Evolutionary conservation across 768 basidiomycete species (phyloP), one percentile per base, ranked within the genome.

Genomic region (Leucosporidium creatinivorum): DNA sequence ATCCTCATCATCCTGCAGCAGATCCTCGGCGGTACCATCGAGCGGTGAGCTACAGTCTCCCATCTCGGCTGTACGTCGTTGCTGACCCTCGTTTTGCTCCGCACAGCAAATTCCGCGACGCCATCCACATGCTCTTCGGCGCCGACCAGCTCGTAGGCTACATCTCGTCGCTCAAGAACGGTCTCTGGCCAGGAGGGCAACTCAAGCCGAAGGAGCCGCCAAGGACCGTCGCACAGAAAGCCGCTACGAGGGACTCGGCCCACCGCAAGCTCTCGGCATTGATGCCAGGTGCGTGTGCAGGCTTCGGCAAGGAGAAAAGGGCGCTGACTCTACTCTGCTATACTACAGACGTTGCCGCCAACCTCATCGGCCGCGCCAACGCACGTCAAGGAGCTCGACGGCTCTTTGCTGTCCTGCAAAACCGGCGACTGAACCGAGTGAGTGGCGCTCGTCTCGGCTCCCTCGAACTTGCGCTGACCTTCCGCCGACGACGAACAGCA

Each of bases 291-390:
- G 4, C 33, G 33, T 21, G 10, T 21, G 48, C 7, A 30, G 36
- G 15, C 21, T 52, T 25, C 0, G 9, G 13, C 9, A 9, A 54
- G 18, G 5, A 26, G 17, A 23, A 30, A 3, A 23, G 25, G 4
- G 26, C 59, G 9, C 18, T 26, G 7, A 17, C 21, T 55, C 5
- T 7, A 7, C 54, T 18, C 5, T 33, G 5, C 17, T 65, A 10
- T 26, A 50, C 30, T 21, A 13, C 72, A 96, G 94, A 98, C 75
- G 79, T 97, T 61, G 93, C 91, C 39, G 91, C 94, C 10, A 97
- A 96, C 74, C 92, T 97, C 88, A 97, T 97, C 72, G 96, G 96
- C n/a, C 84, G 93, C 36, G 87, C 89, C 4, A 98, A 99, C 76
- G 93, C 94, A 23, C 85, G 93, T 18, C 84, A 93, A 52, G 96